A percentile compares a stretch with the other conserved stretches of the same genome.
Evolutionary conservation across 73 alveolate genomes (phyloP).

Genomic region (Breviolum minutum): DNA sequence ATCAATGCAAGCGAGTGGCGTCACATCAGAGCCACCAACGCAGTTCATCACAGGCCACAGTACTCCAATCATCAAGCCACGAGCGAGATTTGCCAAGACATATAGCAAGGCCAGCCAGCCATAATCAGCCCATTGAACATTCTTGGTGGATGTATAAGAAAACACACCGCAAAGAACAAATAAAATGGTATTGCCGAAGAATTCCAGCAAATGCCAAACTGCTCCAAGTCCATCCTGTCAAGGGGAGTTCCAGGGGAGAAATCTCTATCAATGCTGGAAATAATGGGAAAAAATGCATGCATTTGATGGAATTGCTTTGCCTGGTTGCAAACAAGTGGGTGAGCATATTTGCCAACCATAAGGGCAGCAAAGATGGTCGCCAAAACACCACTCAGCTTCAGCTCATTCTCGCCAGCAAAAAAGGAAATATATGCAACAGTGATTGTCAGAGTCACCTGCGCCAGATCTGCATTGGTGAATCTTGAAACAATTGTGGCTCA

Average conservation of each 20-base stretch:
- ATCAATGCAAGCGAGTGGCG: constrained; percentile 22
- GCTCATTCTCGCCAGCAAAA: constrained; percentile 78
- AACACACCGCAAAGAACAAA: constrained; percentile 80
- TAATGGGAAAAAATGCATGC: not conserved
- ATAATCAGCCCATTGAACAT: constrained; percentile 81
- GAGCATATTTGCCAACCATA: constrained; percentile 56
- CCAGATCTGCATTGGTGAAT: not conserved
- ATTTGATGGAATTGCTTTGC: not conserved
- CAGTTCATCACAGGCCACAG: constrained; percentile 50
- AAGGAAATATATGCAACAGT: constrained; percentile 55
- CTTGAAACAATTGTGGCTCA: not conserved
- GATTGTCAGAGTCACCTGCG: constrained; percentile 62
- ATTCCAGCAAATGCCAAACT: constrained; percentile 78
- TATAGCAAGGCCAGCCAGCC: constrained; percentile 74
- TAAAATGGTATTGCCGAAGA: constrained; percentile 60
- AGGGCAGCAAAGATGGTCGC: constrained; percentile 86
- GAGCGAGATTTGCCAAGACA: constrained; percentile 55
- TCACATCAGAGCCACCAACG: constrained; percentile 87
- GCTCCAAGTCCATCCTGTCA: constrained; percentile 81
- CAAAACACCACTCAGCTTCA: constrained; percentile 67
- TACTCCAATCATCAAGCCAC: constrained; percentile 65
- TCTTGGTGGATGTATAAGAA: constrained; percentile 41
- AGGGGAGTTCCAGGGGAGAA: not conserved
- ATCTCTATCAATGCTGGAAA: not conserved
- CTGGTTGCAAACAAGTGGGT: constrained; percentile 65